phyloP scores from a whole-genome alignment of 2,329 filamentous ascomycete genomes.

The Penicillium sp. region DNA sequence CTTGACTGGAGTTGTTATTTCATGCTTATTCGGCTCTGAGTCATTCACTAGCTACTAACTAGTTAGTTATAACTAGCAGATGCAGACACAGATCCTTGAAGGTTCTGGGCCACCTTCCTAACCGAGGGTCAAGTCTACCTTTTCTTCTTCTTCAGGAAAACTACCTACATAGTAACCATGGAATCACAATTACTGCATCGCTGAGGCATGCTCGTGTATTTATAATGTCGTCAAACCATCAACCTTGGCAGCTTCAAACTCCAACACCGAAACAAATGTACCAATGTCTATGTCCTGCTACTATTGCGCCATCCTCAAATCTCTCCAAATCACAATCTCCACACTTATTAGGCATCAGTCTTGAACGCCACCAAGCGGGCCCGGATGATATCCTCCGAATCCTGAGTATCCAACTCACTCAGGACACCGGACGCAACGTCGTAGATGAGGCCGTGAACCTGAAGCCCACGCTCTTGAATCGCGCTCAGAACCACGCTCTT shows the following conservation, averaged over 20 bases:
- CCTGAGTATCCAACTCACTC: conserved; percentile 49
- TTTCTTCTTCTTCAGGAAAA: no score
- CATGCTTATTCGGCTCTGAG: no score
- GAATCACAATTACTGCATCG: not conserved
- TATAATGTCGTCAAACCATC: not conserved
- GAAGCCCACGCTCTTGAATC: conserved; percentile 63
- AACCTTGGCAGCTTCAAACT: not conserved
- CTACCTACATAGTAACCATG: not conserved
- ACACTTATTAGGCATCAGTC: conserved; percentile 21
- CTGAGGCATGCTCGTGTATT: not conserved
- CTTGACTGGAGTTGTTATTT: no score
- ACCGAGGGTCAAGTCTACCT: no score
- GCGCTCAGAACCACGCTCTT: conserved; percentile 68
- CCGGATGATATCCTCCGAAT: conserved; percentile 39
- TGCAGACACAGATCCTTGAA: no score
- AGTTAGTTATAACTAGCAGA: no score
- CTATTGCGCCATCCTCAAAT: conserved; percentile 4
- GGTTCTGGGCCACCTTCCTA: no score
- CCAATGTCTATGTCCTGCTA: not conserved
- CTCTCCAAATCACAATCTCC: not conserved
- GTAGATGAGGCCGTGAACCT: conserved; percentile 74
- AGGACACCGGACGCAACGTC: conserved; percentile 58
- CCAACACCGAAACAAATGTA: not conserved
- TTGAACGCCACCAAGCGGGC: conserved; percentile 41
- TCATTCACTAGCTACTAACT: no score